Percentiles rank a stretch among this genome's conserved stretches.
These are phyloP conservation scores for Balansia obtecta DNA, from an alignment of 2,329 filamentous ascomycete genomes.

Conservation along the genomic window DNA sequence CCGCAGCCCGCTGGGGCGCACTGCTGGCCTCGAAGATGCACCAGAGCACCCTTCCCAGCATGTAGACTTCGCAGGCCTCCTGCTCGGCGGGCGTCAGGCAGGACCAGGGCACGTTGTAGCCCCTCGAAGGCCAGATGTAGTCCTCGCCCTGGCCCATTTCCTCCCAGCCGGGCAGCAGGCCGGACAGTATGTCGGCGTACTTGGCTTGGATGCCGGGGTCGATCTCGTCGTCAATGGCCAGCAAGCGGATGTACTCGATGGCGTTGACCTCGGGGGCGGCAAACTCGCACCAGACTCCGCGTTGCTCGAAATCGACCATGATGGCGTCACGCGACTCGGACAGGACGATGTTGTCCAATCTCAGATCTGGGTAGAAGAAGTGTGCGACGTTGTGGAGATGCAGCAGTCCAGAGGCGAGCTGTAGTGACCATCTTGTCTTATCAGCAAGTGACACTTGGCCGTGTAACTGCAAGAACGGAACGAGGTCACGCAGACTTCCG, in stretches of 20 bases:
- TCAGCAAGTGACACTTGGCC: constrained; percentile 26
- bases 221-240: constrained; percentile 37
- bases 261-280: constrained; percentile 47
- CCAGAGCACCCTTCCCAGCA: constrained; percentile 49
- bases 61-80: constrained; percentile 48
- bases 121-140: constrained; percentile 33
- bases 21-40: constrained; percentile 50
- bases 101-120: constrained; percentile 46
- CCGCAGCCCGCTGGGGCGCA: constrained; percentile 41
- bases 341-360: constrained; percentile 47
- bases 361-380: constrained; percentile 45
- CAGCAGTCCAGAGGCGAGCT: constrained; percentile 37
- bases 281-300: constrained; percentile 51
- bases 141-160: constrained; percentile 25
- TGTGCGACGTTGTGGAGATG: constrained; percentile 33
- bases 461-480: constrained; percentile 39
- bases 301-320: constrained; percentile 51
- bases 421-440: constrained; percentile 40
- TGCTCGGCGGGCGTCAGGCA: constrained; percentile 38
- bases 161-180: constrained; percentile 35
- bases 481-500: constrained; percentile 42
- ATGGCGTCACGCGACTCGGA: constrained; percentile 33
- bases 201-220: constrained; percentile 24
- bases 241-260: constrained; percentile 42
- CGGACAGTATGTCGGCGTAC: constrained; percentile 29